A percentile compares a stretch with the other conserved stretches of the same genome.
These are phyloP conservation scores for Fraxinus quadrangulata DNA, from an alignment of 257 asterid genomes.

Conservation along the genomic window DNA sequence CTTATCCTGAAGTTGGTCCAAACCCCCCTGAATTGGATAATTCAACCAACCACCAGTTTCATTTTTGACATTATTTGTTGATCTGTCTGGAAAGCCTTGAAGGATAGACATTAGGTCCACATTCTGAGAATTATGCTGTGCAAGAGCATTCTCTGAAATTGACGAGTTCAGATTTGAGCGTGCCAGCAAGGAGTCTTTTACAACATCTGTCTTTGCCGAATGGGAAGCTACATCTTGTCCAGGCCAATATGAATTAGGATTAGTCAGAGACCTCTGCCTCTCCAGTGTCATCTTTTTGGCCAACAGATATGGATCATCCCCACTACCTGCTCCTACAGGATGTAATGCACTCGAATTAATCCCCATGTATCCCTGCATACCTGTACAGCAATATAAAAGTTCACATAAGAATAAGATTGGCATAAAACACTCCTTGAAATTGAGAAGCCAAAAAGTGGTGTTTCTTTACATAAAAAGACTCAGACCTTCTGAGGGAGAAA, in stretches of 20 bases:
- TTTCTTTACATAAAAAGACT: slow-evolving; percentile 14
- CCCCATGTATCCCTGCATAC: slow-evolving; percentile 65
- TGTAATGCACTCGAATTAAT: slow-evolving; percentile 42
- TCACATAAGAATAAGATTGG: slow-evolving; percentile 20
- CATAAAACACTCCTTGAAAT: not conserved
- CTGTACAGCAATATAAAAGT: slow-evolving; percentile 40
- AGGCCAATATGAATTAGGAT: slow-evolving; percentile 64
- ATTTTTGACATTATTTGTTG: slow-evolving; percentile 47
- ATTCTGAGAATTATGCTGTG: slow-evolving; percentile 56
- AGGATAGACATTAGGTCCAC: slow-evolving; percentile 60
- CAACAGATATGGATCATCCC: slow-evolving; percentile 56
- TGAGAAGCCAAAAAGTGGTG: slow-evolving; percentile 1
- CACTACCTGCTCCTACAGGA: slow-evolving; percentile 56
- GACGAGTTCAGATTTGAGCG: slow-evolving; percentile 55
- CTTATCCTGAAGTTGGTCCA: slow-evolving; percentile 59
- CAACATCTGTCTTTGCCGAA: slow-evolving; percentile 45
- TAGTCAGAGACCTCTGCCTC: slow-evolving; percentile 71
- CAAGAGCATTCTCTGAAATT: slow-evolving; percentile 50
- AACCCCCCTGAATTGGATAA: slow-evolving; percentile 68
- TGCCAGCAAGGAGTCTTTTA: slow-evolving; percentile 51
- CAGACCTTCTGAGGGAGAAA: slow-evolving; percentile 76
- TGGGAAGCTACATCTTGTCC: slow-evolving; percentile 59
- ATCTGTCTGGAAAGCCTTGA: slow-evolving; percentile 59
- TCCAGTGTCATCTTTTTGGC: slow-evolving; percentile 67
- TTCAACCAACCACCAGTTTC: slow-evolving; percentile 69